These are phyloP conservation scores for Lithohypha guttulata DNA, from an alignment of 2,329 filamentous ascomycete species.

Conservation along the genomic window DNA sequence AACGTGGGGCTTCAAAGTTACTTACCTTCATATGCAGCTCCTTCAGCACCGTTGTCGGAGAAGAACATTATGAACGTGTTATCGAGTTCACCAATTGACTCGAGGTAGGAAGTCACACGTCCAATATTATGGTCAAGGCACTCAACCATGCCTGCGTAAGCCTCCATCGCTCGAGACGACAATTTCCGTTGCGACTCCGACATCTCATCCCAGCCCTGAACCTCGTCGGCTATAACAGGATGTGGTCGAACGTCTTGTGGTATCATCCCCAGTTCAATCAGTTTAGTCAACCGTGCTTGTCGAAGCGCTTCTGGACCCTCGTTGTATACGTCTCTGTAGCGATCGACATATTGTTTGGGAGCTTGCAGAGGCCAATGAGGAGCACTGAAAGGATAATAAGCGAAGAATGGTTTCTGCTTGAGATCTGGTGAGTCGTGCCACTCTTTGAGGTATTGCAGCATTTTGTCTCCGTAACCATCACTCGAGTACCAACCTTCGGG, in stretches of 20 bases:
- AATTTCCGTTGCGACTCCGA: constrained; percentile 29
- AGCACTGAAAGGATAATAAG: constrained; percentile 39
- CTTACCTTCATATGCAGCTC: constrained; percentile 36
- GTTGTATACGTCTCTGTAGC: constrained; percentile 42
- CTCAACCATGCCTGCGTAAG: constrained; percentile 42
- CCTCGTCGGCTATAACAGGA: constrained; percentile 33
- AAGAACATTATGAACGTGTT: constrained; percentile 42
- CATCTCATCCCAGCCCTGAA: constrained; percentile 33
- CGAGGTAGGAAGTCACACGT: constrained; percentile 36
- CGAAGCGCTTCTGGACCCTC: constrained; percentile 40
- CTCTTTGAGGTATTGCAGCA: constrained; percentile 42
- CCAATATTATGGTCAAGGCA: constrained; percentile 37
- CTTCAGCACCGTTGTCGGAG: constrained; percentile 42
- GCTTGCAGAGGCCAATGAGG: constrained; percentile 46
- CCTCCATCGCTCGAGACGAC: constrained; percentile 39
- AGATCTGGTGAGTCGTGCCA: constrained; percentile 33
- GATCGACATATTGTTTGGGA: constrained; percentile 35
- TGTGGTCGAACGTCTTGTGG: constrained; percentile 33
- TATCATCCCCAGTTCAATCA: constrained; percentile 37
- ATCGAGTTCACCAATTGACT: constrained; percentile 37
- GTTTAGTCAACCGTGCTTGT: constrained; percentile 32
- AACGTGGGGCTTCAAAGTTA: too few relatives aligned
- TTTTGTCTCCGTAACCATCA: constrained; percentile 42
- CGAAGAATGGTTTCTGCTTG: constrained; percentile 38
- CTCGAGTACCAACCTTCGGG: constrained; percentile 46